These are phyloP conservation scores for Yarrowia porcina DNA, from an alignment of 805 yeast genomes.

Conservation along the genomic window DNA sequence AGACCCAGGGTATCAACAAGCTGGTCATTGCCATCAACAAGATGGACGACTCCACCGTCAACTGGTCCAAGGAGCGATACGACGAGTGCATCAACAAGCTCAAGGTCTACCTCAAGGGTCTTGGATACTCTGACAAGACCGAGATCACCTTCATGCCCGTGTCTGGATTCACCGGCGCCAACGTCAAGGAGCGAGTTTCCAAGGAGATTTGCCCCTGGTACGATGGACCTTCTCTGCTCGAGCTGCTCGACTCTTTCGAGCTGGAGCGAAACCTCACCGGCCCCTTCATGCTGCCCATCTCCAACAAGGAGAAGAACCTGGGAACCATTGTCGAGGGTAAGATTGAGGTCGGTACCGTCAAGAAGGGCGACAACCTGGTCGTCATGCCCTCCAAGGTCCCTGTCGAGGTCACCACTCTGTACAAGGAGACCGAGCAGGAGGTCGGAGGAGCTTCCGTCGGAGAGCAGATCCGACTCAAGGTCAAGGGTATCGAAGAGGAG, in stretches of 20 bases:
- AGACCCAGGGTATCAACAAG: slow-evolving; percentile 96
- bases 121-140: slow-evolving; percentile 80
- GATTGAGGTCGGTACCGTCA: slow-evolving; percentile 91
- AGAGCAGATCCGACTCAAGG: slow-evolving; percentile 91
- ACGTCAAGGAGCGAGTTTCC: slow-evolving; percentile 80
- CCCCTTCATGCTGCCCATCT: slow-evolving; percentile 95
- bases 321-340: slow-evolving; percentile 99
- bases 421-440: slow-evolving; percentile 94
- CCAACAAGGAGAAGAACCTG: slow-evolving; percentile 92
- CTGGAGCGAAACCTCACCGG: slow-evolving; percentile 84
- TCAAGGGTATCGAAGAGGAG: slow-evolving; percentile 96
- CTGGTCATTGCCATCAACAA: slow-evolving; percentile 92
- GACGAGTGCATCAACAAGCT: slow-evolving; percentile 90
- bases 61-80: slow-evolving; percentile 94
- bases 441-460: slow-evolving; percentile 88
- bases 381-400: slow-evolving; percentile 88
- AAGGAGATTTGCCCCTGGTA: slow-evolving; percentile 85
- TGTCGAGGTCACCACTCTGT: slow-evolving; percentile 83
- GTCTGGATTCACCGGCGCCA: slow-evolving; percentile 96
- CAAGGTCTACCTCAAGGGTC: slow-evolving; percentile 64
- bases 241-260: slow-evolving; percentile 79
- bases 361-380: slow-evolving; percentile 68
- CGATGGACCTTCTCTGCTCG: slow-evolving; percentile 85
- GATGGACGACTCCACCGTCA: slow-evolving; percentile 98
- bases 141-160: slow-evolving; percentile 95